phyloP scores from a whole-genome alignment of 2,329 filamentous ascomycete genomes.

The Aspergillus pseudonomiae region DNA sequence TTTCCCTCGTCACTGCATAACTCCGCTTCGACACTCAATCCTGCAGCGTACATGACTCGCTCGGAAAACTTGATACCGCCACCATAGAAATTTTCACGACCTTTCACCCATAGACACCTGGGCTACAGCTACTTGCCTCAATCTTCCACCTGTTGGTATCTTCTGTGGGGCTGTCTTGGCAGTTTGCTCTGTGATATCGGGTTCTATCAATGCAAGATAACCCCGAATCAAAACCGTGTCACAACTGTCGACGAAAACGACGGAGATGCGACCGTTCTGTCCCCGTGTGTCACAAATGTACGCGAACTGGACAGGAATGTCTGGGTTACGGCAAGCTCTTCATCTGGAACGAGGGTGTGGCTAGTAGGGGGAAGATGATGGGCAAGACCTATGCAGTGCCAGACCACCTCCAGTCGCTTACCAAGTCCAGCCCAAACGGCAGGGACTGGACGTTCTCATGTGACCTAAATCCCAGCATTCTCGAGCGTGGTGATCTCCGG shows the following conservation, averaged over 20 bases:
- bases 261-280: slow-evolving; percentile 12
- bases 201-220: not conserved
- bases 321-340: slow-evolving; percentile 17
- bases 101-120: not conserved
- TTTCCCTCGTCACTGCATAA: not conserved
- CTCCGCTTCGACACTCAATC: not conserved
- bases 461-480: not conserved
- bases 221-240: slow-evolving; percentile 7
- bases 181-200: too few relatives aligned
- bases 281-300: slow-evolving; percentile 9
- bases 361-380: slow-evolving; percentile 21
- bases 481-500: too few relatives aligned
- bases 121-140: accelerated
- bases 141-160: not conserved
- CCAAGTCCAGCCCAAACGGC: not conserved
- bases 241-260: slow-evolving; percentile 16
- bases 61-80: not conserved
- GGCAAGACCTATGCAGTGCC: slow-evolving; percentile 11
- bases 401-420: not conserved
- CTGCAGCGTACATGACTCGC: not conserved
- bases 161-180: not conserved
- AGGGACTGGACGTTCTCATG: not conserved
- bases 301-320: slow-evolving; percentile 9
- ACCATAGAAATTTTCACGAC: not conserved
- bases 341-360: slow-evolving; percentile 16